Conservation (phyloP, 129 eudicot species). For the Solidago caesia region DNA sequence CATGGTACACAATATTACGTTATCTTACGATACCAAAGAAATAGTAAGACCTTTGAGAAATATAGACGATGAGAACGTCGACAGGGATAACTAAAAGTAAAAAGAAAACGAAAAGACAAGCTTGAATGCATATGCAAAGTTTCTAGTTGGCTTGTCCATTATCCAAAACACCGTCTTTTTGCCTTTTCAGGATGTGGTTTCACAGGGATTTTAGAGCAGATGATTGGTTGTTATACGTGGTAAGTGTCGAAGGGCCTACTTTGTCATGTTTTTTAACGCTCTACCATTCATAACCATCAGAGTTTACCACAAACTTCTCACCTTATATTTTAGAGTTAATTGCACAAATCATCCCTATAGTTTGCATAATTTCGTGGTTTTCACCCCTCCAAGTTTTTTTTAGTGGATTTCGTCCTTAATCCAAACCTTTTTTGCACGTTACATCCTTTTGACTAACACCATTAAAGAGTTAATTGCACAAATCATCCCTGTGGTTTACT, state of each 20-base stretch:
- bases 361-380: too few relatives aligned
- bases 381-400: too few relatives aligned
- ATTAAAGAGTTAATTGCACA: too few relatives aligned
- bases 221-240: conserved; percentile 88
- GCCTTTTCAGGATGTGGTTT: conserved; percentile 87
- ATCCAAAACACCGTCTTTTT: conserved; percentile 12
- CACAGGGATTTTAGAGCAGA: conserved; percentile 91
- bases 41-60: not conserved
- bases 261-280: not conserved
- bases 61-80: not conserved
- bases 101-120: not conserved
- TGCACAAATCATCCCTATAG: too few relatives aligned
- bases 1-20: conserved; percentile 1
- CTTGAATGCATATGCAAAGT: not conserved
- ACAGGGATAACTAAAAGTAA: not conserved
- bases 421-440: too few relatives aligned
- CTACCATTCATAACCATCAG: conserved; percentile 4
- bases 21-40: not conserved
- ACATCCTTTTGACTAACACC: too few relatives aligned
- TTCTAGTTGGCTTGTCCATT: not conserved
- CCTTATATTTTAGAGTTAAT: not conserved
- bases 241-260: conserved; percentile 35
- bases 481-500: too few relatives aligned
- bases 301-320: not conserved
- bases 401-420: too few relatives aligned